A percentile compares a stretch with the other conserved stretches of the same genome.
Conservation (phyloP, 2,329 filamentous ascomycete genomes). For the Pseudogymnoascus sp. region DNA sequence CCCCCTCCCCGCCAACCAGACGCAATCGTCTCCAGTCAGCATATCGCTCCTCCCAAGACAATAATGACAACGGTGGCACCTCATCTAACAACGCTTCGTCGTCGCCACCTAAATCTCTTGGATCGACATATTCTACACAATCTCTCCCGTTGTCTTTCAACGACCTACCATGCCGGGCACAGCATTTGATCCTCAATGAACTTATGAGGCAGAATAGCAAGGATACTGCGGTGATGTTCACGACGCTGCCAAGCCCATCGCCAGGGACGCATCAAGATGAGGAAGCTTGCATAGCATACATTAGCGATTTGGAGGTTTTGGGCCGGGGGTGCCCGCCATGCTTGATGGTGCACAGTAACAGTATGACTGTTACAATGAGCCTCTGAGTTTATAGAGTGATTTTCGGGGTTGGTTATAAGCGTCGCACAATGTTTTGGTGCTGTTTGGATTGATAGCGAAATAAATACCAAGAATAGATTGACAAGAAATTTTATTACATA, state of each 20-base stretch:
- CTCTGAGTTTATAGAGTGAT: conserved; percentile 33
- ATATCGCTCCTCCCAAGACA: conserved; percentile 13
- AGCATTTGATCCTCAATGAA: conserved; percentile 81
- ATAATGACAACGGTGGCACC: conserved; percentile 16
- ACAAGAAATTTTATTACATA: background rate
- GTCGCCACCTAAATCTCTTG: conserved; percentile 14
- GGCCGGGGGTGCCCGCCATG: conserved; percentile 69
- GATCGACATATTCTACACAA: conserved; percentile 47
- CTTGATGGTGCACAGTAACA: conserved; percentile 75
- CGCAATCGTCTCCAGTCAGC: conserved; percentile 21
- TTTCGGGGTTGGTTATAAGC: conserved; percentile 11
- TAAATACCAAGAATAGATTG: conserved; percentile 1
- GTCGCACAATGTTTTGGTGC: background rate
- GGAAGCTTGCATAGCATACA: conserved; percentile 60
- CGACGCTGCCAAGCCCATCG: conserved; percentile 70
- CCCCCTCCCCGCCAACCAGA: conserved; percentile 23
- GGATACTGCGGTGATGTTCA: conserved; percentile 71
- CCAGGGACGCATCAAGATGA: conserved; percentile 68
- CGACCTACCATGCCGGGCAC: conserved; percentile 72
- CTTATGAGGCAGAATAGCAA: conserved; percentile 60
- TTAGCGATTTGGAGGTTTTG: conserved; percentile 69
- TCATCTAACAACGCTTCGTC: conserved; percentile 24
- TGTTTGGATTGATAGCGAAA: conserved; percentile 2
- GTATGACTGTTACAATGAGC: conserved; percentile 79
- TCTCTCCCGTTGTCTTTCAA: conserved; percentile 72